Percentiles rank a stretch among this genome's conserved stretches.
phyloP scores from a whole-genome alignment of 768 basidiomycete species.

The Rhodotorula diobovata region DNA sequence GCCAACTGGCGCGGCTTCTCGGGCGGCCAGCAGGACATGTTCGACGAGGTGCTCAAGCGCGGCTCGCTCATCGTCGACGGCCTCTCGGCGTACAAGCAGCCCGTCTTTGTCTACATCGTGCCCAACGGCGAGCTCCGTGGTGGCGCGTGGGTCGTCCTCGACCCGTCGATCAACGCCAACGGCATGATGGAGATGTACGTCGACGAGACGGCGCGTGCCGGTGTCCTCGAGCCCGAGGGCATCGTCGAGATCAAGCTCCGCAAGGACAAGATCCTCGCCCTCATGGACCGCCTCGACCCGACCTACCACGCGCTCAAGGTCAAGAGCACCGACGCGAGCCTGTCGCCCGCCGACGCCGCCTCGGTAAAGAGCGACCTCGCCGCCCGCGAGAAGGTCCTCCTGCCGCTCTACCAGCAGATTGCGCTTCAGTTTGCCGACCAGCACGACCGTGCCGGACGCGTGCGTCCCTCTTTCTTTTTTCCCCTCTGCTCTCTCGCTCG shows the following conservation, averaged over 20 bases:
- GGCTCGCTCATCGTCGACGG: slow-evolving; percentile 81
- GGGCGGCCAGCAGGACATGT: slow-evolving; percentile 97
- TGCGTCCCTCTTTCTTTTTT: slow-evolving; percentile 4
- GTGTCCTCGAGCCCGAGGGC: slow-evolving; percentile 92
- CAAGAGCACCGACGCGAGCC: slow-evolving; percentile 68
- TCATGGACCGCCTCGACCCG: slow-evolving; percentile 91
- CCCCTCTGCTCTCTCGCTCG: not conserved
- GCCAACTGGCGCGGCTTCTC: slow-evolving; percentile 99
- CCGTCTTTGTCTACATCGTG: slow-evolving; percentile 95
- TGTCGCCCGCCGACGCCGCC: slow-evolving; percentile 69
- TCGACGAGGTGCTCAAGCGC: slow-evolving; percentile 45
- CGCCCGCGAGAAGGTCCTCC: slow-evolving; percentile 70
- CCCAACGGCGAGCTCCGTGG: slow-evolving; percentile 98
- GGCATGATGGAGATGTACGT: slow-evolving; percentile 96
- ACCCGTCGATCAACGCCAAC: slow-evolving; percentile 91
- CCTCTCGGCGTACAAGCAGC: slow-evolving; percentile 91
- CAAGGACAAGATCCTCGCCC: slow-evolving; percentile 76
- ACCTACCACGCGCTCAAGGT: slow-evolving; percentile 75
- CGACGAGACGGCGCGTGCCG: slow-evolving; percentile 89
- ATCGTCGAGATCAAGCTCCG: slow-evolving; percentile 97
- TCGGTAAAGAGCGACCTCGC: slow-evolving; percentile 64
- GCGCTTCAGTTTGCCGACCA: slow-evolving; percentile 92
- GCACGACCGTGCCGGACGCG: slow-evolving; percentile 57
- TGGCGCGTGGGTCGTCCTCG: slow-evolving; percentile 98
- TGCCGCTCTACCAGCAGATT: slow-evolving; percentile 88